These are phyloP conservation scores for Fusarium bactridioides DNA, from an alignment of 2,329 filamentous ascomycete species.

Conservation along the genomic window DNA sequence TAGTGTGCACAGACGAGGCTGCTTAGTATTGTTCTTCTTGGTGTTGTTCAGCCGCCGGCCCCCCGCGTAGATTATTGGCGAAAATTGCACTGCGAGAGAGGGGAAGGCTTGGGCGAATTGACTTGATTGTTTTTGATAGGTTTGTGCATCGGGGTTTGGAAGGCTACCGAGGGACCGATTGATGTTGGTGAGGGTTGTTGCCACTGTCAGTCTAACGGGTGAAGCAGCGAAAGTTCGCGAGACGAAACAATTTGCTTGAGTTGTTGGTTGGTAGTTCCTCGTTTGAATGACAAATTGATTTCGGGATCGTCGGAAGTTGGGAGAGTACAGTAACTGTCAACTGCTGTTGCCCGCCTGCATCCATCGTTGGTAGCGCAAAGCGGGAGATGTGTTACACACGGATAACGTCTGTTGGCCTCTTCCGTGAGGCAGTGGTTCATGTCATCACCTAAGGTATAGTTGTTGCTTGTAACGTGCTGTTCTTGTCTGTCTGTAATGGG, in stretches of 20 bases:
- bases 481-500: not conserved
- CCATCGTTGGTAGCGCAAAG: not conserved
- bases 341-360: rapidly evolving
- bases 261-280: rapidly evolving
- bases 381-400: not conserved
- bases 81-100: not conserved
- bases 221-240: not conserved
- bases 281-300: not conserved
- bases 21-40: conserved; percentile 33
- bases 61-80: not conserved
- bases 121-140: not conserved
- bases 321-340: not conserved
- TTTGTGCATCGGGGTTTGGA: not conserved
- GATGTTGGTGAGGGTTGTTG: not conserved
- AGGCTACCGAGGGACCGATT: not conserved
- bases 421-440: too few species aligned
- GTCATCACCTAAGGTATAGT: rapidly evolving
- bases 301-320: not conserved
- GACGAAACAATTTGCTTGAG: not conserved
- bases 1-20: conserved; percentile 29
- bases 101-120: not conserved
- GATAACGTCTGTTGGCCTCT: not conserved
- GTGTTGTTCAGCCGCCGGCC: conserved; percentile 20
- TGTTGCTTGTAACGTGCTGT: not conserved
- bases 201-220: not conserved